Evolutionary conservation across 179 eudicot species (phyloP), one percentile per base, ranked within the genome.

Genomic region (Drosera spatulata): DNA sequence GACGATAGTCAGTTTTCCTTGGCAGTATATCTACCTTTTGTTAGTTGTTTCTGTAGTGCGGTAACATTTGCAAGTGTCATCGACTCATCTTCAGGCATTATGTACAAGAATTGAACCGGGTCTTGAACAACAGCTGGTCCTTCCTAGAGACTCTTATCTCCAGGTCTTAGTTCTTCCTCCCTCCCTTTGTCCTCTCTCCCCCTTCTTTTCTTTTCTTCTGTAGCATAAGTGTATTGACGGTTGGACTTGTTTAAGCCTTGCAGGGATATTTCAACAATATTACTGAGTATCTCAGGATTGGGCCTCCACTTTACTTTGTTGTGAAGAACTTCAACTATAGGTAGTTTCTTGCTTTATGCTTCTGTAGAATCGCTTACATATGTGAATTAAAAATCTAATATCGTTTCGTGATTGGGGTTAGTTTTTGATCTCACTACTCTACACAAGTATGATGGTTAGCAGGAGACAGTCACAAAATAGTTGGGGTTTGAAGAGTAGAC

Each of bases 41-140:
- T 37, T 52, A 13, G 12, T 43, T 38, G 47, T 59, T 14, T 40
- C 39, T 42, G 49, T 47, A 4, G 62, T 49, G 33, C 56, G 39
- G 46, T 62, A 63, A 49, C 42, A 59, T 62, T 59, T 53, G 57
- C 50, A 70, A 6, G 39, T 57, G 4, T 2, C 60, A 53, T 43
- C 33, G 33, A 22, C 45, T 43, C 45, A 43, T 43, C 45, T 60
- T 22, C 72, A 94, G 97, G 95, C 99, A 58, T 83, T 94, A 66
- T 83, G 85, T 73, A 77, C 97, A 51, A 85, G 99, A 80, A 90
- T 94, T 65, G 81, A 94, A 80, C 95, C 96, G 71, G 99, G 99
- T 69, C 71, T 94, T 61, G 97, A 94, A 71, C 99, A 94, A 75
- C 85, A 90, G 72, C 81, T 90, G 66, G 99, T 94, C 81, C 96